Conservation (phyloP, 352 stramenopile genomes). For the Globisporangium cystogenes region DNA sequence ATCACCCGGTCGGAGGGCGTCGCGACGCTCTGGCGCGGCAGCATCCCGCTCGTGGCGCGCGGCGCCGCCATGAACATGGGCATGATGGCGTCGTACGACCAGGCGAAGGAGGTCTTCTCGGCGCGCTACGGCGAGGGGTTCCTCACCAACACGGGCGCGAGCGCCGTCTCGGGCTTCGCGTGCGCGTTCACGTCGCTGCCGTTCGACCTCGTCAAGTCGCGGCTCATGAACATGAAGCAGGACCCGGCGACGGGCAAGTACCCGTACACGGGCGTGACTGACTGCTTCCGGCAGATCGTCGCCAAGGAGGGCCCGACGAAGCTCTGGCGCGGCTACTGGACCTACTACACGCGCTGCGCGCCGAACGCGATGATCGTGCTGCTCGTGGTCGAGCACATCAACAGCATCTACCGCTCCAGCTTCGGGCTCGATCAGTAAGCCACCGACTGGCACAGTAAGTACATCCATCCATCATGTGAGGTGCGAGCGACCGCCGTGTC, state of each 20-base stretch:
- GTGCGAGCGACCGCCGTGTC: too few relatives aligned
- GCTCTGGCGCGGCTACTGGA: constrained; percentile 97
- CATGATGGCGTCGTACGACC: constrained; percentile 99
- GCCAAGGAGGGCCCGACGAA: constrained; percentile 93
- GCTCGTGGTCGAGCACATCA: constrained; percentile 96
- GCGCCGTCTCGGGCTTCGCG: constrained; percentile 95
- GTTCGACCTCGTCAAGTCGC: constrained; percentile 98
- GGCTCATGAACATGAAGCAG: constrained; percentile 97
- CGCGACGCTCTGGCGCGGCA: constrained; percentile 87
- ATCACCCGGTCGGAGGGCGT: constrained; percentile 88
- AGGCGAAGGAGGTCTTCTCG: constrained; percentile 92
- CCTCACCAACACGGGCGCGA: constrained; percentile 91
- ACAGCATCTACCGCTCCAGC: constrained; percentile 74
- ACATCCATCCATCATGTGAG: too few relatives aligned
- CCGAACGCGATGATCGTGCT: constrained; percentile 99
- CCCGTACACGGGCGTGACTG: constrained; percentile 94
- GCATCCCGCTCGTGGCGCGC: constrained; percentile 91
- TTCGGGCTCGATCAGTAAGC: constrained; percentile 35
- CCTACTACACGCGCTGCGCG: constrained; percentile 98
- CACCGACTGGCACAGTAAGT: too few relatives aligned
- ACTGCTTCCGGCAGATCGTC: constrained; percentile 94
- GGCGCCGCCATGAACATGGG: constrained; percentile 99
- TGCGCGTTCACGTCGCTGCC: constrained; percentile 97
- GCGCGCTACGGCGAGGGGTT: constrained; percentile 64
- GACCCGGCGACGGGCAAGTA: constrained; percentile 87